phyloP scores from a whole-genome alignment of 257 asterid species.

The Solanum boliviense region DNA sequence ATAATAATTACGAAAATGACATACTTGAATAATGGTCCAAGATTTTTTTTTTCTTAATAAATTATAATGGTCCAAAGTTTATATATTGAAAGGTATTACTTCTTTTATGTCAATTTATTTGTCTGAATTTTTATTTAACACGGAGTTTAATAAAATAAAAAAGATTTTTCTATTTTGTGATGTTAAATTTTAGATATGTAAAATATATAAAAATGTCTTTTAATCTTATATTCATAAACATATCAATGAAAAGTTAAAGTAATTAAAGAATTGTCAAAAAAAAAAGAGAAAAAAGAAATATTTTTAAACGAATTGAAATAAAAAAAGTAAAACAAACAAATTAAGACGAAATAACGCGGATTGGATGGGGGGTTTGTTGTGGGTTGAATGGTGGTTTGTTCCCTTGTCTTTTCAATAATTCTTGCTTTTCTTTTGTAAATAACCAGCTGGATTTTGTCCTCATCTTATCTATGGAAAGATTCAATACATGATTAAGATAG shows the following conservation, averaged over 20 bases:
- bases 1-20: not conserved
- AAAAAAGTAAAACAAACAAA: too few species aligned
- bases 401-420: conserved; percentile 11
- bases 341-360: not conserved
- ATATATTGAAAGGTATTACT: not conserved
- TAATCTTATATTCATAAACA: not conserved
- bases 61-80: not conserved
- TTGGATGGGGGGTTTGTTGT: not conserved
- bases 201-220: not conserved
- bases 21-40: not conserved
- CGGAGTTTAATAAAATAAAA: not conserved
- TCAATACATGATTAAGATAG: not conserved
- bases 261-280: too few species aligned
- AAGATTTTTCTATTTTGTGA: not conserved
- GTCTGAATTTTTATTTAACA: not conserved
- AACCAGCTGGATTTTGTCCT: not conserved
- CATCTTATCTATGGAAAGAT: not conserved
- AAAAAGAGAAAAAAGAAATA: too few species aligned
- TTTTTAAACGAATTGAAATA: too few species aligned
- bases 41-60: not conserved
- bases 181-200: too few species aligned
- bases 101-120: not conserved
- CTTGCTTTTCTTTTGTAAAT: not conserved
- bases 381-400: not conserved
- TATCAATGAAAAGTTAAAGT: too few species aligned